Base-by-base conservation (phyloP, 768 basidiomycete genomes). In the Strobilomyces confusus region DNA sequence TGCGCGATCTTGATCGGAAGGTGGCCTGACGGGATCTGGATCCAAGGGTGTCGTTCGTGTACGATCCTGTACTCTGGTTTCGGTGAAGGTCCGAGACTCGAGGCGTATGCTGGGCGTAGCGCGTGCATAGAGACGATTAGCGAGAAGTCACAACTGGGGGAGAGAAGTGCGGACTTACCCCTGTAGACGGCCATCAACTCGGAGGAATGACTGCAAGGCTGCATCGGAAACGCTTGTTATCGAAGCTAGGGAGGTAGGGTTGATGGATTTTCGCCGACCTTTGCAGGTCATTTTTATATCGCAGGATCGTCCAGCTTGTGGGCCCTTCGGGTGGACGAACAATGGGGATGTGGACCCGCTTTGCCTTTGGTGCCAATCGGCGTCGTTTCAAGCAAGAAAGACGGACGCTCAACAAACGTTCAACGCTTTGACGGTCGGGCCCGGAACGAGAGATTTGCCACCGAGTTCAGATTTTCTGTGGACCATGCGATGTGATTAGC, bases 1-100 rank as follows among this genome's bases (percentile, higher is more conserved):
- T 63, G 62, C 2, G n/a, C 50, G 14, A 63, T 37, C 17, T 19
- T 29, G 13, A 64, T 64, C 5, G 58, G 56, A 19, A 63, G 62
- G 34, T 44, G 20, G 7, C 62, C 53, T 1, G 14, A 1, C 4
- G 62, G 62, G 5, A 63, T 53, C 29, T 49, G 58, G 8, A 63
- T 23, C 1, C 2, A 22, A 5, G 52, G 32, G 4, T 52, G 22
- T 25, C 12, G 29, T 3, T 22, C 40, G n/a, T 62, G 61, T 17
- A 63, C 3, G 11, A 51, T 23, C 1, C 19, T 26, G 30, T 64
- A 63, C 20, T 53, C 44, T 3, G 49, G 59, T 22, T 15, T n/a
- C 1, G 26, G 26, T 0, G 47, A 17, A 12, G 56, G 47, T 17
- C 30, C 53, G 19, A 61, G 43, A 44, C 40, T 52, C 6, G 47